A percentile compares a stretch with the other conserved stretches of the same genome.
phyloP scores from a whole-genome alignment of 352 stramenopile species.

The Globisporangium nodosum region DNA sequence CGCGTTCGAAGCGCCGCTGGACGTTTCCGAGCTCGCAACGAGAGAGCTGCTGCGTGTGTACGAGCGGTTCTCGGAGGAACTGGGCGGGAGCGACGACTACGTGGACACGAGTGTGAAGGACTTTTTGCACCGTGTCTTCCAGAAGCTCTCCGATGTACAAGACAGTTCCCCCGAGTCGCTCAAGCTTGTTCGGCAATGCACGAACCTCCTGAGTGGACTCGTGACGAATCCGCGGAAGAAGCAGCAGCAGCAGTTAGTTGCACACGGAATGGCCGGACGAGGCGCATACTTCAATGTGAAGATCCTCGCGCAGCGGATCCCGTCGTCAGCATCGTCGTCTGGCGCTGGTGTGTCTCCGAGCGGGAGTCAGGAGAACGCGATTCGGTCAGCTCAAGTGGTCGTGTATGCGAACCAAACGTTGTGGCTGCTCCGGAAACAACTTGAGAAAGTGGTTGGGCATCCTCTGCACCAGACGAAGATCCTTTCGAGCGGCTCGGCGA shows the following conservation, averaged over 20 bases:
- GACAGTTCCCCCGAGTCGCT: constrained; percentile 46
- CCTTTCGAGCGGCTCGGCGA: constrained; percentile 49
- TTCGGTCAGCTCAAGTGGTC: constrained; percentile 46
- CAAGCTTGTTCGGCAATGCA: constrained; percentile 74
- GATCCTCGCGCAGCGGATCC: constrained; percentile 73
- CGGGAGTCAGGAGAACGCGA: constrained; percentile 40
- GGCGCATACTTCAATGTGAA: constrained; percentile 78
- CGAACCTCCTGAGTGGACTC: constrained; percentile 63
- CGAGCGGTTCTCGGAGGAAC: constrained; percentile 40
- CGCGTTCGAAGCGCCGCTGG: constrained; percentile 69
- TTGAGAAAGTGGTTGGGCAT: constrained; percentile 67
- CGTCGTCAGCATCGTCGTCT: constrained; percentile 22
- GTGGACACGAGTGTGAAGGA: constrained; percentile 50
- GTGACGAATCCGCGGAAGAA: constrained; percentile 49
- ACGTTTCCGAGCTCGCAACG: constrained; percentile 75
- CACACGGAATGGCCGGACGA: constrained; percentile 65
- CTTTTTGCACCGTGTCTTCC: constrained; percentile 78
- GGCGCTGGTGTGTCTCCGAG: constrained; percentile 13
- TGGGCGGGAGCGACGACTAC: constrained; percentile 25
- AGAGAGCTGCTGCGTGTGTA: constrained; percentile 79
- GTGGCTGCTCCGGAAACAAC: constrained; percentile 59
- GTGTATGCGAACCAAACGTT: constrained; percentile 81
- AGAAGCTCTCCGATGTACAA: constrained; percentile 47
- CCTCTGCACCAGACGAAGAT: constrained; percentile 82
- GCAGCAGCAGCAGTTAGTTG: constrained; percentile 28